Conservation (phyloP, 192 early-diverging fungal genomes). For the Helicostylum pulchrum region DNA sequence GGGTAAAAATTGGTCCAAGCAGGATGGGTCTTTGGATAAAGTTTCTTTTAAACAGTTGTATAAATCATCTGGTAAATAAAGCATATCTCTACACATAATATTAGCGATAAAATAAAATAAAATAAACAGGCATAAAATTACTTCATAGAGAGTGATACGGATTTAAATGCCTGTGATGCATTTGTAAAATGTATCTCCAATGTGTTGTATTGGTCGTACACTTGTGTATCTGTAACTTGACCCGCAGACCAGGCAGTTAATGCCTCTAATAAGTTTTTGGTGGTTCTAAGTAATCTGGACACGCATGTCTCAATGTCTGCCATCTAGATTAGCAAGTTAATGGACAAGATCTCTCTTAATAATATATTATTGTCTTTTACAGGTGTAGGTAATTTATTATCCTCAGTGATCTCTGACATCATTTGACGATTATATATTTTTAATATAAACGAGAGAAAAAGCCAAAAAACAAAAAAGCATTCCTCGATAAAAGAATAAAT, state of each 20-base stretch:
- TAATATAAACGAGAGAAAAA: too few species aligned
- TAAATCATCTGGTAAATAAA: slow-evolving; percentile 8
- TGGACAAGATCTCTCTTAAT: too few species aligned
- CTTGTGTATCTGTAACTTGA: background rate
- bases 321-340: background rate
- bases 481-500: too few species aligned
- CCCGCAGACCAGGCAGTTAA: slow-evolving; percentile 11
- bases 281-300: background rate
- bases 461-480: too few species aligned
- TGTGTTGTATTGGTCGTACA: background rate
- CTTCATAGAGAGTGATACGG: background rate
- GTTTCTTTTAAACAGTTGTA: background rate
- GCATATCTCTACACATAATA: background rate
- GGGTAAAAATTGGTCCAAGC: slow-evolving; percentile 50
- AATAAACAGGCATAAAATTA: background rate
- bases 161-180: slow-evolving; percentile 7
- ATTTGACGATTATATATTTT: too few species aligned
- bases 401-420: too few species aligned
- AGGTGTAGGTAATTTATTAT: too few species aligned
- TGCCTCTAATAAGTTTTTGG: slow-evolving; percentile 2
- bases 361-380: too few species aligned
- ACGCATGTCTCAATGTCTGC: slow-evolving; percentile 9
- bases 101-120: background rate
- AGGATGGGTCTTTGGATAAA: slow-evolving; percentile 1
- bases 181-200: slow-evolving; percentile 1